Evolutionary conservation across 495 filamentous ascomycete species (phyloP), one percentile per base, ranked within the genome.

Genomic region (Trypethelium eluteriae): DNA sequence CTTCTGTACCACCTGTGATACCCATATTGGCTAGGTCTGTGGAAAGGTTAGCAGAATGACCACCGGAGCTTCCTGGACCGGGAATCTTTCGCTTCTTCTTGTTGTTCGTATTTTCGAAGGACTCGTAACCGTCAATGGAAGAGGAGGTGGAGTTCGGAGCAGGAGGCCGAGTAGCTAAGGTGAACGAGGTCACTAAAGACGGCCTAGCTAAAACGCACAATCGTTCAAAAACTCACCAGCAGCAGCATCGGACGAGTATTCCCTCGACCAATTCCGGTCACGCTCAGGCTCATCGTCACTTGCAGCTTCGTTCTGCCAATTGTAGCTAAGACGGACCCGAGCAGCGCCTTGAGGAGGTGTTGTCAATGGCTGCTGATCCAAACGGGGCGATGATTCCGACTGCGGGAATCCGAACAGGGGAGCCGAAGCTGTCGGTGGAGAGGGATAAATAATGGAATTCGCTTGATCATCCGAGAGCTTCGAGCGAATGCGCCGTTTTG

Each of bases 11-110:
- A 9, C 49, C 64, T 46, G 38, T 64, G 64, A 89, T 78, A 4
- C 83, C 85, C 81, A 89, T 83, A 66, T 76, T 85, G 39, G 87
- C 84, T 74, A 81, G 82, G 76, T 83, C 85, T 64, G 79, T 83
- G 16, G 87, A 85, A 34, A 90, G 75, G 59, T 79, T 81, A 34
- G 80, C 84, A 68, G 86, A 85, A 65, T 91, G 87, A 61, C 79
- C 79, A 12, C 83, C 84, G 3, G 84, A 78, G 63, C 85, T 87
- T 3, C 87, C 89, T n/a, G 90, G 88, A 0, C 89, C 90, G 3
- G 95, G 95, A 38, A 98, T 97, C 77, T 99, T 99, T 66, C 95
- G 85, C 76, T 99, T 98, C 80, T 98, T 98, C 77, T 99, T 99
- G 75, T 99, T 98, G 74, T 96, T 98, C 63, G 91, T 96, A 71